phyloP scores from a whole-genome alignment of 192 early-diverging fungal species.

The Backusella morwellensis region DNA sequence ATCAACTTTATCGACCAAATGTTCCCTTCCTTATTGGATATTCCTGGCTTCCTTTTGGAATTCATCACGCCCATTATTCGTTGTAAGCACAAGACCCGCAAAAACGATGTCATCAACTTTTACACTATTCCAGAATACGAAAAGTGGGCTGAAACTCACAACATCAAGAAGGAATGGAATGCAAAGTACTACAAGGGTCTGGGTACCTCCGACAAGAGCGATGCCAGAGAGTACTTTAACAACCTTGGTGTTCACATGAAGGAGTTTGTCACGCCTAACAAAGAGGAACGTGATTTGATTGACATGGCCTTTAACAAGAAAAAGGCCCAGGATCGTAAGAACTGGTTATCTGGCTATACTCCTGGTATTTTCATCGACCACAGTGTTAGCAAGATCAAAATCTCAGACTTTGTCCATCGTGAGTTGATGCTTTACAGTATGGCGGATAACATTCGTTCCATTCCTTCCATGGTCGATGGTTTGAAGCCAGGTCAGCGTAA shows the following conservation, averaged over 20 bases:
- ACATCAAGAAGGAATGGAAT: constrained; percentile 74
- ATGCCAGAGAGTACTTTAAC: constrained; percentile 93
- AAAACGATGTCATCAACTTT: constrained; percentile 62
- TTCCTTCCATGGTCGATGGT: constrained; percentile 92
- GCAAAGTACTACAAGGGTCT: constrained; percentile 99
- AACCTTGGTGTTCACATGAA: constrained; percentile 79
- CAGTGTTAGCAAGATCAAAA: constrained; percentile 66
- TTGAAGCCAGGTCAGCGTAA: constrained; percentile 98
- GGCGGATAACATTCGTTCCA: constrained; percentile 93
- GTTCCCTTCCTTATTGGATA: constrained; percentile 87
- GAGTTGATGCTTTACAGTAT: constrained; percentile 95
- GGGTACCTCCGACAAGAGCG: constrained; percentile 80
- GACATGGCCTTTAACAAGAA: constrained; percentile 98
- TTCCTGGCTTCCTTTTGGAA: constrained; percentile 90
- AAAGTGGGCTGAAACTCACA: constrained; percentile 67
- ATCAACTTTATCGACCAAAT: constrained; percentile 96
- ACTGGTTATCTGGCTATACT: constrained; percentile 80
- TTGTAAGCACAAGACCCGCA: constrained; percentile 58
- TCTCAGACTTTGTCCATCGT: constrained; percentile 92
- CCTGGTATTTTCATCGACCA: constrained; percentile 93
- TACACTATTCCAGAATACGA: constrained; percentile 95
- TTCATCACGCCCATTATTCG: constrained; percentile 98
- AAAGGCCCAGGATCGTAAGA: constrained; percentile 92
- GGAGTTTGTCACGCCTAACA: constrained; percentile 54
- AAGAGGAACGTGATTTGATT: constrained; percentile 72